These are phyloP conservation scores for Triticum dicoccoides DNA, from an alignment of 176 grass and related monocot genomes.

Conservation along the genomic window DNA sequence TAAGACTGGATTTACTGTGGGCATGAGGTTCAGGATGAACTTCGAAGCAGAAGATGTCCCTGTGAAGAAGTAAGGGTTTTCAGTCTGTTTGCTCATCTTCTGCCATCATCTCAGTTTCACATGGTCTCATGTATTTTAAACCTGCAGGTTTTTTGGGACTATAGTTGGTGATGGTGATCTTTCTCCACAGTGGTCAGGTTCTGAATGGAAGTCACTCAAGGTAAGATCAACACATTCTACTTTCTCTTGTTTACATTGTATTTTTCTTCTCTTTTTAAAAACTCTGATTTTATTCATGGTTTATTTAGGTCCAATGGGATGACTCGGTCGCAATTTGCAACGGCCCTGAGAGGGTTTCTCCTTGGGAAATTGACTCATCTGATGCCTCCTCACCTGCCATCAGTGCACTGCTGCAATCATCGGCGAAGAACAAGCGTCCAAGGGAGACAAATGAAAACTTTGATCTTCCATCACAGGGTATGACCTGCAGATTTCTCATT, in stretches of 20 bases:
- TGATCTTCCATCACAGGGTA: constrained; percentile 41
- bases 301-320: constrained; percentile 90
- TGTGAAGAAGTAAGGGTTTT: constrained; percentile 75
- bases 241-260: neutral
- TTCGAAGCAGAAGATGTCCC: constrained; percentile 97
- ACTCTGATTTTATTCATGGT: neutral
- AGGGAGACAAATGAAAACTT: constrained; percentile 44
- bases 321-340: constrained; percentile 54
- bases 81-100: constrained; percentile 10
- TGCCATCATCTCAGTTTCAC: constrained; percentile 3
- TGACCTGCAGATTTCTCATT: neutral
- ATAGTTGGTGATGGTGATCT: constrained; percentile 66
- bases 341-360: constrained; percentile 79
- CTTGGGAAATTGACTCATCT: constrained; percentile 86
- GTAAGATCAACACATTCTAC: constrained; percentile 26
- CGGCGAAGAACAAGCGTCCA: constrained; percentile 58
- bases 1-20: constrained; percentile 64
- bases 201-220: constrained; percentile 90
- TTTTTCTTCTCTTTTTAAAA: neutral
- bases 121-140: neutral
- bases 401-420: constrained; percentile 38
- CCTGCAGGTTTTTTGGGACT: constrained; percentile 77
- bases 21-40: constrained; percentile 95
- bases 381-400: constrained; percentile 45
- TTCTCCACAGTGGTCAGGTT: constrained; percentile 74